Percentiles rank a stretch among this genome's conserved stretches.
These are phyloP conservation scores for Aethionema arabicum DNA, from an alignment of 345 rosid species.

Conservation along the genomic window DNA sequence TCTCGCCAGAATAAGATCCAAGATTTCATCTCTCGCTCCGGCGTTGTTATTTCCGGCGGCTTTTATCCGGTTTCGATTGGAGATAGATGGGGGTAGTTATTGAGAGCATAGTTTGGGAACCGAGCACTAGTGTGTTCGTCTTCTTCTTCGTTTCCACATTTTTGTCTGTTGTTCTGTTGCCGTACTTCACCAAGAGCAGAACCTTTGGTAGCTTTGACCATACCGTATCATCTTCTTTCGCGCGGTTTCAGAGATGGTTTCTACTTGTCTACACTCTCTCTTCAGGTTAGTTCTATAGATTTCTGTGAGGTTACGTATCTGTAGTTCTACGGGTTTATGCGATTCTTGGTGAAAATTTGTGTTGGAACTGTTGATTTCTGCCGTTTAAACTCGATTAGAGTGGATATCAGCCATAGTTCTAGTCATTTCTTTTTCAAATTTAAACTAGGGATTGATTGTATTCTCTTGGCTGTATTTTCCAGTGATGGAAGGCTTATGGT, in stretches of 20 bases:
- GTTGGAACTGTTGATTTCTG: background rate
- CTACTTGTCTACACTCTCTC: conserved; percentile 67
- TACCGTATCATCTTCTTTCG: conserved; percentile 43
- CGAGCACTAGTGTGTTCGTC: conserved; percentile 47
- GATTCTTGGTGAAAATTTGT: background rate
- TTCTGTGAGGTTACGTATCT: background rate
- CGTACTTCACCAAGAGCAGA: conserved; percentile 47
- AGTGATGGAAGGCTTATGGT: conserved; percentile 82
- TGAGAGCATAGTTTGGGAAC: conserved; percentile 75
- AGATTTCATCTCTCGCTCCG: conserved; percentile 11
- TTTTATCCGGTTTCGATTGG: background rate
- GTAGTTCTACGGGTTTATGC: background rate
- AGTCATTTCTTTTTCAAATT: background rate
- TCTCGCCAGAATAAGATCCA: conserved; percentile 18
- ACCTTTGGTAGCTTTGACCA: conserved; percentile 49
- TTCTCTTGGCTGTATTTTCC: background rate
- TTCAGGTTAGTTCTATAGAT: conserved; percentile 48
- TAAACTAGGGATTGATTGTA: background rate
- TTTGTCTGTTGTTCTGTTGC: conserved; percentile 52
- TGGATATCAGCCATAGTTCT: background rate
- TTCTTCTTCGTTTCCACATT: conserved; percentile 60
- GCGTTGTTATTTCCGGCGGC: conserved; percentile 16
- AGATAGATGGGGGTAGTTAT: conserved; percentile 64
- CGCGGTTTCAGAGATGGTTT: conserved; percentile 64
- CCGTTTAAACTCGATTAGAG: background rate